phyloP scores from a whole-genome alignment of 2,329 filamentous ascomycete genomes.

The Tothia fuscella region DNA sequence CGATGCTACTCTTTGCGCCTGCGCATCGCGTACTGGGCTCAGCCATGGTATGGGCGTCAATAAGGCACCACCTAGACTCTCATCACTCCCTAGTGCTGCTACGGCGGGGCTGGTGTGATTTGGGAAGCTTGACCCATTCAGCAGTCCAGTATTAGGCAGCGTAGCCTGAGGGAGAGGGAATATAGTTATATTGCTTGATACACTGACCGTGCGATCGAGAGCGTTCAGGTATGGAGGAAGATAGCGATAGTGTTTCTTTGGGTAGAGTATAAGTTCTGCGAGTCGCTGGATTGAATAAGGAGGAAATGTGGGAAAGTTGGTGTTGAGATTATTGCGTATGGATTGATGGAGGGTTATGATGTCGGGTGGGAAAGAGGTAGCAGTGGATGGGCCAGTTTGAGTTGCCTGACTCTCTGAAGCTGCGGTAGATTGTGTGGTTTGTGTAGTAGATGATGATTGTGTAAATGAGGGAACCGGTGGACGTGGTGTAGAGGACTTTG shows the following conservation, averaged over 20 bases:
- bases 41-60: conserved; percentile 94
- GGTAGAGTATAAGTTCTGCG: conserved; percentile 69
- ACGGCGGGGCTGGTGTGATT: conserved; percentile 21
- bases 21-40: conserved; percentile 18
- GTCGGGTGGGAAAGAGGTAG: conserved; percentile 42
- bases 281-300: conserved; percentile 91
- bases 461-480: conserved; percentile 33
- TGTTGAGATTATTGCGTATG: conserved; percentile 42
- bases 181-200: conserved; percentile 66
- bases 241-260: conserved; percentile 66
- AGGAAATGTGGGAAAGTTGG: conserved; percentile 59
- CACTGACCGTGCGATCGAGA: conserved; percentile 78
- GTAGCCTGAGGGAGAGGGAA: conserved; percentile 70
- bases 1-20: neutral
- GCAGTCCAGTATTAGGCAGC: conserved; percentile 25
- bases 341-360: conserved; percentile 21
- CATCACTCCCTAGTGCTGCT: conserved; percentile 60
- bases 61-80: conserved; percentile 77
- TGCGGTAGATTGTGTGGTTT: conserved; percentile 4
- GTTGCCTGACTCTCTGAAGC: neutral
- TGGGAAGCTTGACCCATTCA: conserved; percentile 49
- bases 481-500: conserved; percentile 28
- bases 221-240: conserved; percentile 81
- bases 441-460: conserved; percentile 13
- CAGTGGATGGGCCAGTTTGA: conserved; percentile 6